Evolutionary conservation across 148 eudicot species (phyloP).

Genomic region (Silene uniflora): DNA sequence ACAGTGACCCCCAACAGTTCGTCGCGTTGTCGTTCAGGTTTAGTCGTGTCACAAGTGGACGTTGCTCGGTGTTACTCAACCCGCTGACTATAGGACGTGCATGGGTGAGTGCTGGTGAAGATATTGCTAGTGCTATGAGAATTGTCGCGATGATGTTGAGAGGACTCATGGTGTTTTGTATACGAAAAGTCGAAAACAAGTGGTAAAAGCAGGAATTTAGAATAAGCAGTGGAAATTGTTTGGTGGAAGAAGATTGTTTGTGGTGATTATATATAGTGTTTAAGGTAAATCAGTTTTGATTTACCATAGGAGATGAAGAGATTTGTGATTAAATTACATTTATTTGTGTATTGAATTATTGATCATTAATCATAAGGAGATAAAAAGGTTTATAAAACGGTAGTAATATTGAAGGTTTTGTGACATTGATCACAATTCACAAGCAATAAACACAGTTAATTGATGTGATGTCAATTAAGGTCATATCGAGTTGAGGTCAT

Average conservation of each 20-base stretch:
- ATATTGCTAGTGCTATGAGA: neutral
- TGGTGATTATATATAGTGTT: neutral
- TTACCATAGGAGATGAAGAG: constrained; percentile 10
- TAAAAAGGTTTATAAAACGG: constrained; percentile 1
- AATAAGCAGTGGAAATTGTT: neutral
- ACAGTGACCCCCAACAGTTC: constrained; percentile 53
- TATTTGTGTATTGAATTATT: too few species aligned
- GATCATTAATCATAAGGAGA: neutral
- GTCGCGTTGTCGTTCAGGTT: constrained; percentile 18
- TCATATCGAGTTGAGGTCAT: too few species aligned
- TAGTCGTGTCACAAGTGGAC: constrained; percentile 3
- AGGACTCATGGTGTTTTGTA: constrained; percentile 9
- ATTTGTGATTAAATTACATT: constrained; percentile 1
- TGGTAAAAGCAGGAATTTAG: neutral
- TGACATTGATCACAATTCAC: neutral
- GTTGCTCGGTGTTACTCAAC: neutral
- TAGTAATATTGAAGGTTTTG: neutral
- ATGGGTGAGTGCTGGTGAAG: neutral
- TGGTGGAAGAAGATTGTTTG: neutral
- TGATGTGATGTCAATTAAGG: neutral
- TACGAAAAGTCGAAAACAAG: neutral
- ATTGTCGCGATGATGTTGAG: neutral
- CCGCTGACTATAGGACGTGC: constrained; percentile 9
- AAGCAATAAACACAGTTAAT: neutral
- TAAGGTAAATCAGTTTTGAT: neutral